phyloP scores from a whole-genome alignment of 2,329 filamentous ascomycete species.

The Penicillium sp. region DNA sequence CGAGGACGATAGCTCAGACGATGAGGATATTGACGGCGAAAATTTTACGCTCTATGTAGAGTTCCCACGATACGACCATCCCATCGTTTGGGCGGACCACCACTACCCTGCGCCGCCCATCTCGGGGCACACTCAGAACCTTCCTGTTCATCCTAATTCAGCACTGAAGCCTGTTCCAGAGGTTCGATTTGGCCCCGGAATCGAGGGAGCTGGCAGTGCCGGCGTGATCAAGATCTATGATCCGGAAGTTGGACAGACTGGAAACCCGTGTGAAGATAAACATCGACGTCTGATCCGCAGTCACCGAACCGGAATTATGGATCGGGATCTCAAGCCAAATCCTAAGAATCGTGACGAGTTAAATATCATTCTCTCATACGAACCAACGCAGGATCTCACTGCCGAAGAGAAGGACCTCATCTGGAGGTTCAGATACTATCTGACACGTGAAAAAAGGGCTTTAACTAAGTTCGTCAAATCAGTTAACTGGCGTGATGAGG shows the following conservation, averaged over 20 bases:
- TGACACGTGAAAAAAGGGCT: conserved; percentile 88
- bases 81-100: conserved; percentile 91
- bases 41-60: conserved; percentile 87
- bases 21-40: conserved; percentile 55
- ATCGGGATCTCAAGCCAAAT: conserved; percentile 94
- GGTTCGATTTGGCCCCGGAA: conserved; percentile 87
- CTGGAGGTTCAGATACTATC: conserved; percentile 96
- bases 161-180: conserved; percentile 81
- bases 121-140: conserved; percentile 70
- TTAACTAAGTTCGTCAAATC: conserved; percentile 98
- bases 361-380: conserved; percentile 87
- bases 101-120: conserved; percentile 87
- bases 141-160: conserved; percentile 68
- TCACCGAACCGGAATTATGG: conserved; percentile 88
- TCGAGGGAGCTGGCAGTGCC: conserved; percentile 67
- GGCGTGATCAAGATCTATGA: conserved; percentile 84
- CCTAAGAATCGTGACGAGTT: conserved; percentile 93
- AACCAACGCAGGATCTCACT: conserved; percentile 84
- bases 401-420: conserved; percentile 93
- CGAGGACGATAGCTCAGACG: conserved; percentile 45
- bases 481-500: conserved; percentile 86
- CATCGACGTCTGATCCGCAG: conserved; percentile 90
- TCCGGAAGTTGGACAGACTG: conserved; percentile 83
- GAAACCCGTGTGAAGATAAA: conserved; percentile 95
- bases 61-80: conserved; percentile 92